Conservation (phyloP, 73 alveolate genomes). For the Uronychia setigera region DNA sequence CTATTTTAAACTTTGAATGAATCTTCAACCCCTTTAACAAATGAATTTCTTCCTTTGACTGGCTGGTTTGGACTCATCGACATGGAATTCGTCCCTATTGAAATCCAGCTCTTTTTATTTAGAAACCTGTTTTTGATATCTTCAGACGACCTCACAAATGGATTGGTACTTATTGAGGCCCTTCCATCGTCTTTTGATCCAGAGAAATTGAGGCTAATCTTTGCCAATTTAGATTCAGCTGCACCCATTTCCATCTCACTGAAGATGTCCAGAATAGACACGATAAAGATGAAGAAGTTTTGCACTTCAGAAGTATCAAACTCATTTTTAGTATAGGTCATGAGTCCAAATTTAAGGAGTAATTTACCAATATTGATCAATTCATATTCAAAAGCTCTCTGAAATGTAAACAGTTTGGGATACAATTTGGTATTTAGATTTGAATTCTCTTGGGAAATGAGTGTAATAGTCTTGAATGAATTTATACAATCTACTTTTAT, state of each 20-base stretch:
- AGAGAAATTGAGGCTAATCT: neutral
- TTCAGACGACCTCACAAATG: neutral
- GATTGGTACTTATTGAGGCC: neutral
- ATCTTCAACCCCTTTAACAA: no score
- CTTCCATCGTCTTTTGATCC: neutral
- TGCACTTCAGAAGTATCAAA: neutral
- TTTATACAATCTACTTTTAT: no score
- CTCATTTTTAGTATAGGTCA: conserved; percentile 5
- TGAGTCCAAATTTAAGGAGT: conserved; percentile 15
- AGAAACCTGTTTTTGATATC: neutral
- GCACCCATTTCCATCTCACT: neutral
- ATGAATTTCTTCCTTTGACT: neutral
- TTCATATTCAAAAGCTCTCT: conserved; percentile 16
- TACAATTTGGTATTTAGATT: neutral
- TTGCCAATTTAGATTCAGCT: neutral
- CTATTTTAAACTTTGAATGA: no score
- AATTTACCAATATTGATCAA: neutral
- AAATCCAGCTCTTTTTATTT: neutral
- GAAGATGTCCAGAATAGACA: neutral
- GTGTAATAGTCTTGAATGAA: conserved; percentile 17
- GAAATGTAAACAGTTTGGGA: neutral
- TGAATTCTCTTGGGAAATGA: neutral
- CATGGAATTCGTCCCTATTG: neutral
- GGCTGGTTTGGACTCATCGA: neutral
- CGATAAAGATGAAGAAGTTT: neutral